These are phyloP conservation scores for Gynandropsis gynandra DNA, from an alignment of 345 rosid genomes.

Conservation along the genomic window DNA sequence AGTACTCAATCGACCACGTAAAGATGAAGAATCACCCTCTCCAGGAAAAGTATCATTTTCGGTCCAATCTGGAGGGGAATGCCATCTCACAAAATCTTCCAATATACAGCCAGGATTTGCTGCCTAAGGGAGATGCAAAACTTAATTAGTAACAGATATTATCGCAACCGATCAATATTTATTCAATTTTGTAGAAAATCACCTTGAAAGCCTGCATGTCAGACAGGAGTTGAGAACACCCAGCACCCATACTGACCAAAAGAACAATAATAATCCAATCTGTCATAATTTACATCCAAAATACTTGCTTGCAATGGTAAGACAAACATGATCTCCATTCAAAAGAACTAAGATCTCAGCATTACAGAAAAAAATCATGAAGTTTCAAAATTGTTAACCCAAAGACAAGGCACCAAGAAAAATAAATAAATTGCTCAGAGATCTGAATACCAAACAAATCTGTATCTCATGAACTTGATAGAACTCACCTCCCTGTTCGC, in stretches of 20 bases:
- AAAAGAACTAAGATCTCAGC: neutral
- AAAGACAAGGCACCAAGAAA: neutral
- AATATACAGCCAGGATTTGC: conserved; percentile 97
- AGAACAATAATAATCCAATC: conserved; percentile 27
- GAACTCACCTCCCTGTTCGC: conserved; percentile 84
- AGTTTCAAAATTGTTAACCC: neutral
- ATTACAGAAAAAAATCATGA: neutral
- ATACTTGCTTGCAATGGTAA: neutral
- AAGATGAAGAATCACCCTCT: conserved; percentile 36
- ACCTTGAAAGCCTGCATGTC: conserved; percentile 99
- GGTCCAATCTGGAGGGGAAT: conserved; percentile 98
- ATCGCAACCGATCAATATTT: neutral
- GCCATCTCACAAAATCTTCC: conserved; percentile 99
- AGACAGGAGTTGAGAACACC: conserved; percentile 95
- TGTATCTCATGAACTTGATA: neutral
- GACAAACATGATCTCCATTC: neutral
- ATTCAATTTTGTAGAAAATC: conserved; percentile 10
- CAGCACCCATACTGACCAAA: conserved; percentile 90
- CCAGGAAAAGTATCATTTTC: conserved; percentile 46
- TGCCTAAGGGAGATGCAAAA: conserved; percentile 41
- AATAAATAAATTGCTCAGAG: neutral
- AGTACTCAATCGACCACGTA: conserved; percentile 77
- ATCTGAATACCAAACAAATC: conserved; percentile 4
- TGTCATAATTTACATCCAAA: conserved; percentile 22
- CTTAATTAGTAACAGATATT: conserved; percentile 6